Evolutionary conservation across 371 early-diverging fungal species (phyloP), one percentile per base, ranked within the genome.

Genomic region (Mortierella sp.): DNA sequence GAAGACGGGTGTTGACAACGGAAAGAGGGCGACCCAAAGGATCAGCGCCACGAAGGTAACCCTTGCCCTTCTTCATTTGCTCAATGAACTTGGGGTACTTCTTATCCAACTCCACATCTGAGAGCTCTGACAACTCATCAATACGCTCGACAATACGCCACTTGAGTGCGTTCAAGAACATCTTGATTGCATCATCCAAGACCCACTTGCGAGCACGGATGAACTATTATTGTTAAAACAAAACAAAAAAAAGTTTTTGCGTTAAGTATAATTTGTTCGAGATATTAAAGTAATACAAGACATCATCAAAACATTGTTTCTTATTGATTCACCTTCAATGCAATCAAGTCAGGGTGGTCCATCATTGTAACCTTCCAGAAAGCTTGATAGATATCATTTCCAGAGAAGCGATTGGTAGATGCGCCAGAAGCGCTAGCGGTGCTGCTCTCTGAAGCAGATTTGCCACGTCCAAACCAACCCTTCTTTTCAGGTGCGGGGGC

Each of bases 171-270:
- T 86, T 83, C 36, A 87, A 38, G 43, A 91, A 69, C 94, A 93
- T 93, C n/a, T 84, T 80, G 33, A 89, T 84, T 7, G 93, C 91
- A 59, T 91, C 88, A 19, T 88, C 85, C n/a, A 90, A 73, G 58
- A 93, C 89, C 91, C 92, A 95, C 70, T 94, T 94, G 63, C 95
- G 88, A 36, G 95, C 94, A 66, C 94, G 88, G 24, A 94, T 77
- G 77, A 89, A 94, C 32, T 94, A 32, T 36, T 55, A 21, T 52
- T 28, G 28, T 28, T 28, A 28, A 22, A 2, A 36, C 13, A 58
- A n/a, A 40, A 61, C 16, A 24, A 19, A 21, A 47, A 0, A 47
- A 63, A 63, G 28, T 36, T 36, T 36, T 36, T 36, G 36, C 36
- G 36, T 5, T 36, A 5, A 36, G 36, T 36, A 36, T 5, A 36